Evolutionary conservation across 805 yeast species (phyloP).

Genomic region (Phaffomyces thermotolerans): DNA sequence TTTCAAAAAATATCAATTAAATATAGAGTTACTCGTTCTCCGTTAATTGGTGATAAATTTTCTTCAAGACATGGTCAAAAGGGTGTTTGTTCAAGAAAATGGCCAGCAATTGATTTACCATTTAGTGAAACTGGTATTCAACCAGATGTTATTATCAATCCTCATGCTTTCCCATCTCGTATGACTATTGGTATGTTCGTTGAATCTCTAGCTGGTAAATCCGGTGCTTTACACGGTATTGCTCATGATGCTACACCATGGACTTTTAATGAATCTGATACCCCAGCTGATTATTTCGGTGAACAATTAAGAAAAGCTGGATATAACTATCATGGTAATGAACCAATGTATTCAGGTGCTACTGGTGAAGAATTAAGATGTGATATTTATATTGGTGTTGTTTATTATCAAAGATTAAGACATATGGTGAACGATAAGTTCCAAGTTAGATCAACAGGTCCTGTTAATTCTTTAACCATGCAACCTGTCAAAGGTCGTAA

Average conservation of each 20-base stretch:
- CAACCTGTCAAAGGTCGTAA: conserved; percentile 99
- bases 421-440: conserved; percentile 99
- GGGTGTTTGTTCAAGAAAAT: conserved; percentile 96
- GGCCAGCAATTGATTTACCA: conserved; percentile 97
- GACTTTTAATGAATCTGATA: conserved; percentile 83
- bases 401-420: conserved; percentile 94
- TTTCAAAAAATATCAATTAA: conserved; percentile 82
- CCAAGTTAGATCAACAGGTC: conserved; percentile 99
- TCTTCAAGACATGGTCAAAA: conserved; percentile 98
- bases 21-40: conserved; percentile 84
- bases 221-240: conserved; percentile 96
- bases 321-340: conserved; percentile 96
- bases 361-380: conserved; percentile 97
- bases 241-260: conserved; percentile 98
- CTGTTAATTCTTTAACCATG: conserved; percentile 94
- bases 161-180: conserved; percentile 99
- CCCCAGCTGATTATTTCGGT: conserved; percentile 97
- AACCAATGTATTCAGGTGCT: conserved; percentile 97
- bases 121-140: conserved; percentile 93
- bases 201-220: conserved; percentile 96
- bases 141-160: conserved; percentile 96
- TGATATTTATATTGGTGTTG: conserved; percentile 94
- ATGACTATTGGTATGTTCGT: conserved; percentile 99
- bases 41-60: conserved; percentile 95
- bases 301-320: conserved; percentile 85